Base-by-base conservation (phyloP, 2,329 filamentous ascomycete genomes). In the Huntiella bhutanensis region DNA sequence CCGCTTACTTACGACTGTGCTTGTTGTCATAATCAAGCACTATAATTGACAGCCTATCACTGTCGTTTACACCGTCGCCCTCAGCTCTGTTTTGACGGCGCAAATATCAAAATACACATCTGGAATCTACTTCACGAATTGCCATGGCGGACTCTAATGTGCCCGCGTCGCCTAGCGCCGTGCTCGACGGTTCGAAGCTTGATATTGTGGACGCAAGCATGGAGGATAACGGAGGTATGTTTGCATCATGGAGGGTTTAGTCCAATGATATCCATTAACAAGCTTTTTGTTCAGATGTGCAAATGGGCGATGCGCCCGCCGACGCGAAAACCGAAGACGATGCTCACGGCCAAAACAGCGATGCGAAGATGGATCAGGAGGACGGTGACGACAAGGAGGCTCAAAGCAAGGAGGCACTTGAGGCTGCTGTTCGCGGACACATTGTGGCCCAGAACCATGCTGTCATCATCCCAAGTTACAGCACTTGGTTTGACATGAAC, bases 401-500 rank as follows among this genome's bases (percentile, higher is more conserved):
- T 62, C 82, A 87, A 60, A 77, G 80, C 37, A 95, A 94, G 63
- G 75, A 86, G 46, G 75, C 75, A 3, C 68, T 87, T 48, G 87
- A 95, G 65, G 79, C 82, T 38, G 80, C 85, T 3, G 92, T 91
- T 44, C 83, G 88, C 53, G 82, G 88, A 55, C 87, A 96, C 57
- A 76, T 98, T 47, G 82, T 94, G 51, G 77, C 84, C 11, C 91
- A 98, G 64, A 92, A 86, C 37, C 88, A 95, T 59, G 80, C 87
- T 51, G 96, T 96, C 58, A 87, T 98, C 52, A 75, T 98, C 16
- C 91, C 91, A 16, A 96, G 88, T 60, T 98, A 98, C 64, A 92
- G 86, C 59, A 91, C 83, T 11, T 98, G 91, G 91, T 98, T 98
- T 61, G 91, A 98, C 63, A 95, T 98, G 88, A 83, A 87, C 60